Evolutionary conservation across 192 early-diverging fungal genomes (phyloP).

Genomic region (Piromyces finnis): DNA sequence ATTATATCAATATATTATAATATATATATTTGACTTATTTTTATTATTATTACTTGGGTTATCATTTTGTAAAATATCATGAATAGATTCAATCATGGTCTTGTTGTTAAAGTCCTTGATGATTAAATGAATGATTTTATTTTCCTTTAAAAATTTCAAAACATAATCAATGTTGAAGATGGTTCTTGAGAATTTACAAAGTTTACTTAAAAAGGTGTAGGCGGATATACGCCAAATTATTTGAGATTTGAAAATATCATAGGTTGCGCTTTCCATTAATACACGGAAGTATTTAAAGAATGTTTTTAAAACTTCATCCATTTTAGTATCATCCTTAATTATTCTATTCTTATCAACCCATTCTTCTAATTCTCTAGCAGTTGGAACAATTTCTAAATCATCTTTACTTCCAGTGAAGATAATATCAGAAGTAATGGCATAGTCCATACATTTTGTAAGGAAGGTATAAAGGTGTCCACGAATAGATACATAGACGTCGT

Average conservation of each 20-base stretch:
- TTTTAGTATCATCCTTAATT: background rate
- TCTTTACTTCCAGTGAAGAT: background rate
- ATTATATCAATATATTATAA: too few species aligned
- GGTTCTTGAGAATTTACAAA: background rate
- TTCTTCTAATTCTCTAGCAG: background rate
- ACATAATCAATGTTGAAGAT: background rate
- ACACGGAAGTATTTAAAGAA: background rate
- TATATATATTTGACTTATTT: too few species aligned
- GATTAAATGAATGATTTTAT: background rate
- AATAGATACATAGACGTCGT: background rate
- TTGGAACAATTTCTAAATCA: background rate
- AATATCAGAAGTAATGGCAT: background rate
- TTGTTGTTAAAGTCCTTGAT: background rate
- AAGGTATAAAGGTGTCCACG: background rate
- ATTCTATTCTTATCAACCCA: background rate
- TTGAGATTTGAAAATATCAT: background rate
- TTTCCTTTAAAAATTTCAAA: background rate
- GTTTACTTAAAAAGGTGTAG: background rate
- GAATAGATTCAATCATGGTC: background rate
- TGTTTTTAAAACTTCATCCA: background rate
- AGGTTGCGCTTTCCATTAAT: background rate
- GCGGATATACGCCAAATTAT: background rate
- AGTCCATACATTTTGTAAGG: background rate
- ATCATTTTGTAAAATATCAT: background rate
- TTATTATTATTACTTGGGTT: background rate